A percentile compares a stretch with the other conserved stretches of the same genome.
These are phyloP conservation scores for Trichoderma orchidacearum DNA, from an alignment of 495 filamentous ascomycete species.

Conservation along the genomic window DNA sequence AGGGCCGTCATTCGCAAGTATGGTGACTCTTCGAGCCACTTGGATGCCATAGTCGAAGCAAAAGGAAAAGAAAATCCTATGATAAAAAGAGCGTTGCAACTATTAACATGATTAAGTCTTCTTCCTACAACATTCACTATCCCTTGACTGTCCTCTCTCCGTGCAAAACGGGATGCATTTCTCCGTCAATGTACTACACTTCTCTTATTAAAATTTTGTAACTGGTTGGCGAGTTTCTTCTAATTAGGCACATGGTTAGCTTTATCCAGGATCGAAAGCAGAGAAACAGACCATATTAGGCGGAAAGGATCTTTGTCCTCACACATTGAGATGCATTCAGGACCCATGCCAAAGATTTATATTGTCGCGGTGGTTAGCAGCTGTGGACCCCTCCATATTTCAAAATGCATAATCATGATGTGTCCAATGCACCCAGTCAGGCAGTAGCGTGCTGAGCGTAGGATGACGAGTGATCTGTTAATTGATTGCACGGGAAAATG, in stretches of 20 bases:
- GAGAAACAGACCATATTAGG: neutral
- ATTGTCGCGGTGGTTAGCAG: neutral
- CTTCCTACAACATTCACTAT: neutral
- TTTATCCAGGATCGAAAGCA: neutral
- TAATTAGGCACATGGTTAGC: neutral
- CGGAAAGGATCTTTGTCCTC: neutral
- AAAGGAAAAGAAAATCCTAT: neutral
- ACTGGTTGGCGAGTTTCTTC: neutral
- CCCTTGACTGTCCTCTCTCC: neutral
- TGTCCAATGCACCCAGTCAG: constrained; percentile 42
- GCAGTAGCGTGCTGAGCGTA: constrained; percentile 40
- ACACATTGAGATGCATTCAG: neutral
- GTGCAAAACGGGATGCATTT: neutral
- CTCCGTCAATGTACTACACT: neutral
- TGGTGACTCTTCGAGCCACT: neutral
- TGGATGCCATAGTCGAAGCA: neutral
- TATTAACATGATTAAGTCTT: neutral
- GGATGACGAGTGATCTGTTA: constrained; percentile 43
- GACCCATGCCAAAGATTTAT: neutral
- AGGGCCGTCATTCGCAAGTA: neutral
- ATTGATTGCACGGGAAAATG: constrained; percentile 42
- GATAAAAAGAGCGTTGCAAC: neutral
- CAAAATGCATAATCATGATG: constrained; percentile 45
- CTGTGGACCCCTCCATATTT: constrained; percentile 23
- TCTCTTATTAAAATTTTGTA: neutral